These are phyloP conservation scores for Leishmania mexicana DNA, from an alignment of 208 protist species.

Conservation along the genomic window DNA sequence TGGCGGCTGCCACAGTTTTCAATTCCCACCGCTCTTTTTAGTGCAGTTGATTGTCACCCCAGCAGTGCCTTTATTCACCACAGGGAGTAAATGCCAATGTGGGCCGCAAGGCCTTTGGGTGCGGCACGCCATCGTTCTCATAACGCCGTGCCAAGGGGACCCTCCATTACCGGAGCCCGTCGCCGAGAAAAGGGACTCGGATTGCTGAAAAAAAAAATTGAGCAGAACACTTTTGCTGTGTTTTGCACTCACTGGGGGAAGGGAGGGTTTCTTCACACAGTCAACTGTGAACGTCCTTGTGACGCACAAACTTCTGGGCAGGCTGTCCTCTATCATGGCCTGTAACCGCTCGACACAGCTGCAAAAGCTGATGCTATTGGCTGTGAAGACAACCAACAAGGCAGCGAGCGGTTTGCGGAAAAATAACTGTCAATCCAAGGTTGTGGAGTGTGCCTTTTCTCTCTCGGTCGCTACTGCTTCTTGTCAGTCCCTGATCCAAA, in stretches of 20 bases:
- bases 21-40: too few relatives aligned
- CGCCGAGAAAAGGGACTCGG: background rate
- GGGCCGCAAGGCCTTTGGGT: background rate
- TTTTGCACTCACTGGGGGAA: background rate
- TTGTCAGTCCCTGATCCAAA: background rate
- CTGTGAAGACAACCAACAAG: too few relatives aligned
- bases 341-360: background rate
- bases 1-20: too few relatives aligned
- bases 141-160: background rate
- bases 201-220: background rate
- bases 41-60: accelerated
- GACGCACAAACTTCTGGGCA: background rate
- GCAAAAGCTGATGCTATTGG: background rate
- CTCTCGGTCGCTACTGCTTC: background rate
- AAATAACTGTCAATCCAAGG: background rate
- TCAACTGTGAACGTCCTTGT: background rate
- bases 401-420: background rate
- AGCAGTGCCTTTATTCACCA: background rate
- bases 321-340: background rate
- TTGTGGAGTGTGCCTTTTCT: background rate
- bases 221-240: background rate
- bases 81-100: background rate
- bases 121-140: background rate
- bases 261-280: background rate
- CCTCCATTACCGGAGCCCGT: background rate